Base-by-base conservation (phyloP, 768 basidiomycete species). In the Phylloporus scabripes region DNA sequence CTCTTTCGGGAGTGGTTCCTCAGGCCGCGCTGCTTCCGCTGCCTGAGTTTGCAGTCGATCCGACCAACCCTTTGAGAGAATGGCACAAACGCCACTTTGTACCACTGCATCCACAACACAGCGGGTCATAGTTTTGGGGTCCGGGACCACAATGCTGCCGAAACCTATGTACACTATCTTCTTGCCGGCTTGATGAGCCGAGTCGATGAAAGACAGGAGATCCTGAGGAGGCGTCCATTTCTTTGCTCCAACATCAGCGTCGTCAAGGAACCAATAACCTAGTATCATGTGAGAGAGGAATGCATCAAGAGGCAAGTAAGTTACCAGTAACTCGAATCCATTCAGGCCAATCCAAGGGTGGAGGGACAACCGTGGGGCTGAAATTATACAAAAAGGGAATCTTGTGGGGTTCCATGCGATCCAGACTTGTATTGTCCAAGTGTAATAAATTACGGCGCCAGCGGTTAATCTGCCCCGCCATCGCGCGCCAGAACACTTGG, bases 321-420 rank as follows among this genome's bases (percentile, higher is more conserved):
- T 50, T 57, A 87, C 90, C 91, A 53, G 92, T 92, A 1, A 94
- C 81, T 36, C 89, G 85, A 54, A 98, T 97, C 92, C 94, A 97
- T 67, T 99, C 95, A 4, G 93, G 92, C 96, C 96, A 99, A 66
- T 99, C 95, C 48, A 98, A 70, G 3, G 95, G 95, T 23, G 87
- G 91, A 7, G 94, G 93, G 12, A 98, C 91, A 40, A 92, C 76
- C 26, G 80, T 75, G 1, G 93, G 90, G 60, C 91, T 94, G 64
- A 98, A 98, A 67, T 97, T 98, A 70, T 99, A 99, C 26, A 99
- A 68, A 73, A 98, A 99, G 3, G 95, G 95, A 43, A 95, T 90
- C 71, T 94, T 96, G 71, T 98, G 93, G 31, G 90, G 90, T 63
- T 96, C 92, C 83, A 98, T 89, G 70, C 85, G 92, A 68, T 98